Conservation (phyloP, 441 rosid genomes). For the Croton laevigatus region DNA sequence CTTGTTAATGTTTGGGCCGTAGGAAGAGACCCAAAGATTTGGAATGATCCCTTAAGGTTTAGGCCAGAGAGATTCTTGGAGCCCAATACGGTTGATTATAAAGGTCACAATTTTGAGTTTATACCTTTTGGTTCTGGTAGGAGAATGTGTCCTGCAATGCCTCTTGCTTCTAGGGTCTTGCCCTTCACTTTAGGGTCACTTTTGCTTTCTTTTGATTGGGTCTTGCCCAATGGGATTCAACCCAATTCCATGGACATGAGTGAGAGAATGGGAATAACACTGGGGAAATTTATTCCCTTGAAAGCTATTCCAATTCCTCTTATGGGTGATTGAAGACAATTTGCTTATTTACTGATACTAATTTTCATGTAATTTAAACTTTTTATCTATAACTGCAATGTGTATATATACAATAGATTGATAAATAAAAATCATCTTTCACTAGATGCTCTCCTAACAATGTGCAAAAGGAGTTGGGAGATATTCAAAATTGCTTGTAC, state of each 20-base stretch:
- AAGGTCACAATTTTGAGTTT: constrained; percentile 48
- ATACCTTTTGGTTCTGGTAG: constrained; percentile 59
- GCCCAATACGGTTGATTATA: constrained; percentile 32
- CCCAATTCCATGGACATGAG: constrained; percentile 55
- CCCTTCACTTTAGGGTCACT: constrained; percentile 54
- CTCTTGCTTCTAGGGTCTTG: constrained; percentile 58
- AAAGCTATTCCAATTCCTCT: constrained; percentile 42
- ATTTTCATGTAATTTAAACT: no score
- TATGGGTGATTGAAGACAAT: background rate
- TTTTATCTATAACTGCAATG: no score
- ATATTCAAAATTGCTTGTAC: no score
- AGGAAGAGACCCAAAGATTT: constrained; percentile 42
- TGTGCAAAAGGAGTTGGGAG: no score
- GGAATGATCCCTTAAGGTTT: constrained; percentile 42
- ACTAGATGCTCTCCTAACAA: no score
- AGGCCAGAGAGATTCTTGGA: constrained; percentile 47
- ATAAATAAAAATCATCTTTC: no score
- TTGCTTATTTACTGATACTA: no score
- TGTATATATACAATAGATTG: no score
- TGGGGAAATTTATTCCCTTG: constrained; percentile 54
- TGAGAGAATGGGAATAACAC: constrained; percentile 61
- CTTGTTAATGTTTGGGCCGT: constrained; percentile 51
- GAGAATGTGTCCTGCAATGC: constrained; percentile 47
- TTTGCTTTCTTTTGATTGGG: constrained; percentile 58
- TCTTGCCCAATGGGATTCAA: constrained; percentile 32